Evolutionary conservation across 495 filamentous ascomycete genomes (phyloP), one percentile per base, ranked within the genome.

Genomic region (Melanomma pulvis-pyrius): DNA sequence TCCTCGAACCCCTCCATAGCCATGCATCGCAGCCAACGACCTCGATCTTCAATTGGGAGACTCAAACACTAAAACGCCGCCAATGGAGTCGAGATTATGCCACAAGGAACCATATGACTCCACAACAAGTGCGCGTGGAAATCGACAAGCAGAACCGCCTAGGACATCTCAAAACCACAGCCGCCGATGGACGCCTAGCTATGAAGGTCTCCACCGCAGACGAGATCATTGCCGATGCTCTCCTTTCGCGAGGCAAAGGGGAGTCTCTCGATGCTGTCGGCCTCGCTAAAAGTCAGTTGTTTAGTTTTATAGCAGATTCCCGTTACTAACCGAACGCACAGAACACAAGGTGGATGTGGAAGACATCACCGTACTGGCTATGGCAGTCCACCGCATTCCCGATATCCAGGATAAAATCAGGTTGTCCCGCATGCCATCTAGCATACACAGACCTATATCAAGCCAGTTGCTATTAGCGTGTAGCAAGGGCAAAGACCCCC

Each of bases 311-410:
- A 21, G 26, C 21, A 29, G 11, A 51, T 7, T 5, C 34, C 29
- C 29, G 59, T 5, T 28, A 26, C 44, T 65, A 24, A 44, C 8
- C 5, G 21, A 15, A 28, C 30, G 24, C 52, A 17, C 39, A 64
- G 61, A 50, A 22, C 36, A 52, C 53, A 41, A 28, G 1, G 17
- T 50, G 8, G 22, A 49, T 9, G 24, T 65, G 12, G 36, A 21
- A 17, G 44, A 65, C 30, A 51, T 68, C 39, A 59, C 44, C n/a
- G 7, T 32, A 8, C 30, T 69, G 21, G 67, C 53, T n/a, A 30
- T 64, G 21, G 9, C 47, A 11, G 54, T 34, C 36, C 13, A 15
- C 34, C 24, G 39, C 7, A 50, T 62, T 17, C 60, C 61, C 25
- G 61, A 69, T 32, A 24, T 41, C 11, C 51, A 36, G n/a, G 29